Evolutionary conservation across 2,329 filamentous ascomycete species (phyloP).

Genomic region (Hymenoscyphus albidus): DNA sequence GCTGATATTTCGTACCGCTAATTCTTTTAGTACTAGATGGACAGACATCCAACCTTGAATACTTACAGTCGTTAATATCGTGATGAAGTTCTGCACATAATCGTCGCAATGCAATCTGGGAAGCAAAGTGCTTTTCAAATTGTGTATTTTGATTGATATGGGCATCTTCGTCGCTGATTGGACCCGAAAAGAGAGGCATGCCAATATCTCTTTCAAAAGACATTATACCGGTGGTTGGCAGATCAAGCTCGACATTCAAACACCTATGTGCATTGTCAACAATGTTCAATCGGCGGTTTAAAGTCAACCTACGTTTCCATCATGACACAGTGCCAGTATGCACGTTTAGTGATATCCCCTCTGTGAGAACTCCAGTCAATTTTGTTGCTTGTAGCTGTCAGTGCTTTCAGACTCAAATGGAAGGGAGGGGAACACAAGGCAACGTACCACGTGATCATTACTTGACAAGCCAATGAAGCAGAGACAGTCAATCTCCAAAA

Average conservation of each 20-base stretch:
- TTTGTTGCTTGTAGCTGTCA: conserved; percentile 34
- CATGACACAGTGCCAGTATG: conserved; percentile 55
- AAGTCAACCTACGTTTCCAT: conserved; percentile 45
- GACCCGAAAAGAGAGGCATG: conserved; percentile 49
- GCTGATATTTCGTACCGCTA: conserved; percentile 21
- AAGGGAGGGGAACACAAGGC: background rate
- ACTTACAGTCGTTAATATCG: conserved; percentile 49
- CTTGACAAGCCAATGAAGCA: conserved; percentile 55
- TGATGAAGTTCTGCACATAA: conserved; percentile 51
- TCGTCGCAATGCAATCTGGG: conserved; percentile 54
- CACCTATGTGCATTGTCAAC: conserved; percentile 39
- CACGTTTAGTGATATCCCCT: conserved; percentile 50
- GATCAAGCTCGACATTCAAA: conserved; percentile 54
- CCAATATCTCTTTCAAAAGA: conserved; percentile 50
- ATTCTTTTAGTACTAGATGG: conserved; percentile 9
- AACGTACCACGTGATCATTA: conserved; percentile 50
- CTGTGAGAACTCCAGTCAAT: conserved; percentile 45
- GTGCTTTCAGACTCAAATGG: background rate
- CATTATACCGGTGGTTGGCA: conserved; percentile 53
- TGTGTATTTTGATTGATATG: conserved; percentile 48
- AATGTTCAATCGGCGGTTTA: background rate
- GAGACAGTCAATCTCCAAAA: conserved; percentile 56
- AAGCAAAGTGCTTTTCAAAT: conserved; percentile 56
- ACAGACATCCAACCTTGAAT: background rate
- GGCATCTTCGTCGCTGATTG: conserved; percentile 46